Base-by-base conservation (phyloP, 2,329 filamentous ascomycete genomes). In the Didymella keratinophila region DNA sequence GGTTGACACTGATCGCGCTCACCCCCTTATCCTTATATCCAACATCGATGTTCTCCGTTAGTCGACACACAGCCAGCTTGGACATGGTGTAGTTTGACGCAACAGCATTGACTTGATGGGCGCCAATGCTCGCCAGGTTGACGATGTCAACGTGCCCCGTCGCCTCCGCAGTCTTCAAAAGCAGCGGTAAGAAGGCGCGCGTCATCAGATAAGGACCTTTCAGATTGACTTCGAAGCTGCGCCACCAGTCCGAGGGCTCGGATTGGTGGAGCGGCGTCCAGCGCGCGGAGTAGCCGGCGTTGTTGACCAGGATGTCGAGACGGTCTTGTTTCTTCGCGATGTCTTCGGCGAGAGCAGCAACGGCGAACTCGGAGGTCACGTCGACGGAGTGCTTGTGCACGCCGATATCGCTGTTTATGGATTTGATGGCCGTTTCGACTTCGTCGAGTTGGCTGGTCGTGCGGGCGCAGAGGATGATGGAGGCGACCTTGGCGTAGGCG, bases 401-500 rank as follows among this genome's bases (percentile, higher is more conserved):
- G 7, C 78, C 71, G 0, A 82, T 76, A 2, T 76, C 78, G 9
- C 71, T 62, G 6, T 73, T 71, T 3, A 82, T 79, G 3, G 66
- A 70, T 4, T 65, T 65, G 16, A 84, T 69, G 0, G 75, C 71
- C 9, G 58, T 36, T 21, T 69, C 71, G 0, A 82, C 68, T 1
- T 75, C 71, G 4, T 74, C 65, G 7, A 84, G 73, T 32, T 67
- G 34, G 7, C 12, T 12, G 18, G 74, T 66, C 2, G 81, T 83
- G 23, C 86, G 82, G 0, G 84, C 85, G 7, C 76, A 80, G 18
- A 88, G 76, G 16, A 81, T 82, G 54, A 89, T 84, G 27, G 74
- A 69, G 0, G 81, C 78, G 28, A 81, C 82, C 7, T 82, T 82
- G 4, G 85, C 84, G 63, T 76, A 75, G 21, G 85, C 86, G 64